phyloP scores from a whole-genome alignment of 176 grass and related monocot genomes.

The Oryza officinalis region DNA sequence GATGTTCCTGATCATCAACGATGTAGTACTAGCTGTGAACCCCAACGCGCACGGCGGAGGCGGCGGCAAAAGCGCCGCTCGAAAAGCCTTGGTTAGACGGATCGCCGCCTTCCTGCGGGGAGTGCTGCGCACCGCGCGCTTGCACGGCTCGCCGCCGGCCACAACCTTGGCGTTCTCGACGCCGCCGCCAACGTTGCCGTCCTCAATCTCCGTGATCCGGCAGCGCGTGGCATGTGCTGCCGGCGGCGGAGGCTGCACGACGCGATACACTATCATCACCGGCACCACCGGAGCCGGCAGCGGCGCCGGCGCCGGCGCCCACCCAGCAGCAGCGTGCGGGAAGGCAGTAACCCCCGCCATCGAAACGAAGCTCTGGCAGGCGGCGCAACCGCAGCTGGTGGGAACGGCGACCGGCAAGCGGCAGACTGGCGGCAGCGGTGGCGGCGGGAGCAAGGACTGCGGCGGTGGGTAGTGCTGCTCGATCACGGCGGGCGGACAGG shows the following conservation, averaged over 20 bases:
- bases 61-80: background rate
- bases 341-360: background rate
- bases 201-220: background rate
- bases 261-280: background rate
- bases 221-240: background rate
- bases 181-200: background rate
- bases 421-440: background rate
- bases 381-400: no score
- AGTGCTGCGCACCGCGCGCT: background rate
- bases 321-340: background rate
- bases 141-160: background rate
- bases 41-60: background rate
- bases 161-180: background rate
- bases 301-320: background rate
- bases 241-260: background rate
- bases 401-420: no score
- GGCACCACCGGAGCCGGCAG: background rate
- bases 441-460: background rate
- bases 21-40: background rate
- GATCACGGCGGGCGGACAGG: no score
- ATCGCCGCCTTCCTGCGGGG: background rate
- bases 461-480: background rate
- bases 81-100: background rate
- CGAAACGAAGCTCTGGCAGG: background rate
- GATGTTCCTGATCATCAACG: constrained; percentile 63